These are phyloP conservation scores for Hygrophorus russula DNA, from an alignment of 768 basidiomycete genomes.

Conservation along the genomic window DNA sequence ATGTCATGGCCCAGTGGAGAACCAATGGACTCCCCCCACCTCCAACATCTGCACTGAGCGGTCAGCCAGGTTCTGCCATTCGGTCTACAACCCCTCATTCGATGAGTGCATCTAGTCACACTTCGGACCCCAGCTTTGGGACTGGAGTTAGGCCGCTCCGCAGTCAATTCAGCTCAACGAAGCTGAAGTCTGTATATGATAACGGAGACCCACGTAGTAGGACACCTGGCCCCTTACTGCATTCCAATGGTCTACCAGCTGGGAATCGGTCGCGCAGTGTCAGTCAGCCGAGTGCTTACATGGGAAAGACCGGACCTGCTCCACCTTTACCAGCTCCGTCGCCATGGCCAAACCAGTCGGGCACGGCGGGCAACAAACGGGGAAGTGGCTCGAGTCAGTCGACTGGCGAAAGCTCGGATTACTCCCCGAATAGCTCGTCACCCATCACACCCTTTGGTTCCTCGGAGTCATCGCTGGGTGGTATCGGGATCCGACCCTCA, in stretches of 20 bases:
- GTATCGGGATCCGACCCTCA: constrained; percentile 40
- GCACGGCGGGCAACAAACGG: constrained; percentile 37
- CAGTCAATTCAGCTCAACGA: constrained; percentile 60
- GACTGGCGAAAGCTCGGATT: constrained; percentile 72
- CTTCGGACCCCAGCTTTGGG: constrained; percentile 33
- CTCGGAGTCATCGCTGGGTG: constrained; percentile 68
- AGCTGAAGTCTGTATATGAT: constrained; percentile 44
- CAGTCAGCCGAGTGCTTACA: constrained; percentile 69
- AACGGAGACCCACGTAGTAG: constrained; percentile 21
- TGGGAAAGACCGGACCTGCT: constrained; percentile 41
- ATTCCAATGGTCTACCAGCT: constrained; percentile 18
- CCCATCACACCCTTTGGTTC: constrained; percentile 88
- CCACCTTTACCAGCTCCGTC: constrained; percentile 37
- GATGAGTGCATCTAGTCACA: constrained; percentile 29
- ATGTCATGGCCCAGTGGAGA: constrained; percentile 56
- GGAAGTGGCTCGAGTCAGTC: constrained; percentile 82
- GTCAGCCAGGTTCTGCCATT: constrained; percentile 16
- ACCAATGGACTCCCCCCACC: constrained; percentile 32
- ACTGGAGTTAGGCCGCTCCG: constrained; percentile 21
- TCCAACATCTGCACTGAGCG: constrained; percentile 18
- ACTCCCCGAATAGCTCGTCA: constrained; percentile 77
- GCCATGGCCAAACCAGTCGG: constrained; percentile 16
- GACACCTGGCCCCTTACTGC: constrained; percentile 22
- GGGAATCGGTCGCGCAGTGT: constrained; percentile 57
- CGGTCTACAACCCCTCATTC: constrained; percentile 39